phyloP scores from a whole-genome alignment of 805 yeast species.

The Candida vartiovaarae region DNA sequence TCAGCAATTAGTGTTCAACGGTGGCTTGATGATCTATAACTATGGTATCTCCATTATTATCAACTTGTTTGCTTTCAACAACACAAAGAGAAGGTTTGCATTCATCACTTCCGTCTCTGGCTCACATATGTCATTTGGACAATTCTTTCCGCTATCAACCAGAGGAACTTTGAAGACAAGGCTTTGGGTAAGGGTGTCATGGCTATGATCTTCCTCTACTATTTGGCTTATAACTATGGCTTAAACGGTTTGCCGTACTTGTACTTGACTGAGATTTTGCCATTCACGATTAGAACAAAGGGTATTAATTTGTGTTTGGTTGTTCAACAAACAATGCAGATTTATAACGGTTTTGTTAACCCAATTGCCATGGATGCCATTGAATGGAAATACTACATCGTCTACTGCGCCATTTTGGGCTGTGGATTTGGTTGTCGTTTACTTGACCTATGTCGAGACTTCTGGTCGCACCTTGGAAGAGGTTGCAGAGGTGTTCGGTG shows the following conservation, averaged over 20 bases:
- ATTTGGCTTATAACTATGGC: conserved; percentile 35
- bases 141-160: conserved; percentile 37
- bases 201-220: conserved; percentile 45
- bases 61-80: conserved; percentile 25
- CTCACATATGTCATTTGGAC: conserved; percentile 37
- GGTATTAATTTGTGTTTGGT: conserved; percentile 21
- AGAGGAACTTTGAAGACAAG: conserved; percentile 34
- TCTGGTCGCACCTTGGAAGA: conserved; percentile 33
- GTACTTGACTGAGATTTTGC: conserved; percentile 37
- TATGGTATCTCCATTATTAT: conserved; percentile 28
- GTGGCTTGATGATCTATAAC: conserved; percentile 42
- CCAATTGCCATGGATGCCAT: conserved; percentile 32
- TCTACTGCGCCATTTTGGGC: conserved; percentile 26
- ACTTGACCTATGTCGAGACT: conserved; percentile 31
- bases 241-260: conserved; percentile 39
- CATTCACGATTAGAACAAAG: conserved; percentile 27
- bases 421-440: conserved; percentile 26
- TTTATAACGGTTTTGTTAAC: conserved; percentile 30
- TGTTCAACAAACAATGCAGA: conserved; percentile 21
- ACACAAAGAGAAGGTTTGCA: conserved; percentile 30
- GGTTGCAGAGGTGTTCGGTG: conserved; percentile 30
- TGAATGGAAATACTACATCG: conserved; percentile 31
- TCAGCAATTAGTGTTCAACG: conserved; percentile 43
- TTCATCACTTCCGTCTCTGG: conserved; percentile 29
- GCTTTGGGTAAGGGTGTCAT: conserved; percentile 38